Base-by-base conservation (phyloP, 768 basidiomycete genomes). In the Collybia sordida region DNA sequence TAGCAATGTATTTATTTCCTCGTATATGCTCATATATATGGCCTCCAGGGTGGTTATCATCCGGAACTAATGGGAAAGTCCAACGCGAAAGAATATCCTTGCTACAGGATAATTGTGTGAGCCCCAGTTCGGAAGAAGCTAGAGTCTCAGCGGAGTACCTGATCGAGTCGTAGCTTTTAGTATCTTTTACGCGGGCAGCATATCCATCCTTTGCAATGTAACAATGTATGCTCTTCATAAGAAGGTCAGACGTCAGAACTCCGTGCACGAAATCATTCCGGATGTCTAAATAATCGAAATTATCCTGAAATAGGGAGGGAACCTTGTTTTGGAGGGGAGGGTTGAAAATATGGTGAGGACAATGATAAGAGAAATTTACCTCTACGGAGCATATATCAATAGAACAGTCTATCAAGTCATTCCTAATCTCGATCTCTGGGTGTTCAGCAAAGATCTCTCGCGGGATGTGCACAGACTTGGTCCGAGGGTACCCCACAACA, bases 311-410 rank as follows among this genome's bases (percentile, higher is more conserved):
- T 4, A 98, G 66, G 1, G 95, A 95, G 1, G 93, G 94, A 31
- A 98, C 90, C 89, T 97, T 59, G 12, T 43, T 31, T n/a, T n/a
- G n/a, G 47, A 50, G 34, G 14, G 28, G 51, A 15, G 24, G n/a
- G 31, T 11, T 18, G 49, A 35, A 35, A 50, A 47, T 17, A 14
- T 22, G 17, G 2, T 23, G 3, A 9, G 15, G 42, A 3, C 8
- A 6, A 45, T n/a, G 21, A 36, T 39, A 42, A 42, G 23, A 7
- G 31, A 45, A 25, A 55, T 75, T 24, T 42, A 92, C 93, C 78
- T 97, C 93, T 18, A 93, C 86, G 18, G 91, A 92, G 72, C 97
- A 99, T 27, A 99, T 81, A 58, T 98, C 94, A 53, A 96, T 95
- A 23, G 82, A 83, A 61, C 88, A 90, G 65, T 93, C 89, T 54